phyloP scores from a whole-genome alignment of 768 basidiomycete species.

The Coprinellus micaceus region DNA sequence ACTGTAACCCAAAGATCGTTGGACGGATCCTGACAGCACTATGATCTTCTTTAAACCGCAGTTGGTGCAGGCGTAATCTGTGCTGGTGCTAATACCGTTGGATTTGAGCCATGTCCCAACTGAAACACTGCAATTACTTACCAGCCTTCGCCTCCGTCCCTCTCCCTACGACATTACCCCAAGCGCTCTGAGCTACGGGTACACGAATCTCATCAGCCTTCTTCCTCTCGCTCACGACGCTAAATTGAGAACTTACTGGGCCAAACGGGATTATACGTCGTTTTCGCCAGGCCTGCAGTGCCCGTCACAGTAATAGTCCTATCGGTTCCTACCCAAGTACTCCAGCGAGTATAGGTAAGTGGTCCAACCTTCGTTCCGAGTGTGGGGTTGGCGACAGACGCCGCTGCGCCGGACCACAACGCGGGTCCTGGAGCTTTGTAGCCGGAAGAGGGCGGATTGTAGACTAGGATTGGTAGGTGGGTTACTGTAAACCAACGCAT shows the following conservation, averaged over 20 bases:
- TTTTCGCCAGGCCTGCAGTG: slow-evolving; percentile 6
- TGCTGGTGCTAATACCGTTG: background rate
- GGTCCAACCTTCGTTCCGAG: slow-evolving; percentile 10
- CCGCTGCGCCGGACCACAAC: slow-evolving; percentile 10
- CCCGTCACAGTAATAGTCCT: slow-evolving; percentile 9
- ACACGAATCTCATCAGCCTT: background rate
- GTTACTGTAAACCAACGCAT: background rate
- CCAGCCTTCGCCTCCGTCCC: background rate
- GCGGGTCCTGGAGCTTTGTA: slow-evolving; percentile 8
- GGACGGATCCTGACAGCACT: background rate
- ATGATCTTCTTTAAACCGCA: background rate
- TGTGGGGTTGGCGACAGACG: slow-evolving; percentile 9
- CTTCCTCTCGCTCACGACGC: background rate
- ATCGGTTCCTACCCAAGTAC: slow-evolving; percentile 11
- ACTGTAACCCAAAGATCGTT: background rate
- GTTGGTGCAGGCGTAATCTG: background rate
- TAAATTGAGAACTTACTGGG: slow-evolving; percentile 4
- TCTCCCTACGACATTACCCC: background rate
- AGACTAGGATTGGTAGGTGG: background rate
- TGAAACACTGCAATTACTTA: too few species aligned
- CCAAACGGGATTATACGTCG: slow-evolving; percentile 8
- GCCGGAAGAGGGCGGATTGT: slow-evolving; percentile 1
- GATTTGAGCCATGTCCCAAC: background rate
- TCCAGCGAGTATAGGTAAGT: slow-evolving; percentile 9
- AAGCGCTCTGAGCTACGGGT: background rate